Base-by-base conservation (phyloP, 257 asterid species). In the Echites panduratus region DNA sequence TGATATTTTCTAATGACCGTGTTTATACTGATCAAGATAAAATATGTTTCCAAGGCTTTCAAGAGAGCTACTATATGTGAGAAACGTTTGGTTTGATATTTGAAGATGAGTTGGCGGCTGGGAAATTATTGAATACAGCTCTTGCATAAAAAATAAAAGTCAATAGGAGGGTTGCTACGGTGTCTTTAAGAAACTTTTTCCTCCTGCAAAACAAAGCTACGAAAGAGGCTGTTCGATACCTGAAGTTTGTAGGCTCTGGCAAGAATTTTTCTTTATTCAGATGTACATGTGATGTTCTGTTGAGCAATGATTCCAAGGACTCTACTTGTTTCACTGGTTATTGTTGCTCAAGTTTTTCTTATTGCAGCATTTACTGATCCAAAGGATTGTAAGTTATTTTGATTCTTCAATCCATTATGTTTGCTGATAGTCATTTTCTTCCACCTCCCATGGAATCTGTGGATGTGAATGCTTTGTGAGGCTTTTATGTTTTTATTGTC, bases 361-460 rank as follows among this genome's bases (percentile, higher is more conserved):
- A 44, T 79, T 66, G 75, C 81, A 53, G 98, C 96, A 44, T 0
- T 16, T 63, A 87, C 96, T 4, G 43, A 89, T 78, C 48, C 75
- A 9, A 26, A 45, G 0, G 79, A 80, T 74, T 11, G 78, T 76
- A 76, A 58, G 84, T 68, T 47, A 4, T 45, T 35, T 59, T 59
- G 12, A 9, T 61, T 68, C 64, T 49, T 68, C 40, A 48, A 56
- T 68, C 24, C 52, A 8, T 44, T 59, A 7, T 61, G 13, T 24
- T 35, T 68, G 3, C 49, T 24, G 48, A 7, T 40, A 11, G n/a
- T 50, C 16, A 22, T 29, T 47, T 71, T 35, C 5, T 48, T 29
- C 11, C 24, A 35, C 19, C 48, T 41, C 69, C 48, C n/a, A 24
- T n/a, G 1, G 56, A 4, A 16, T 26, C 64, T 50, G n/a, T 0